Evolutionary conservation across 2,329 filamentous ascomycete species (phyloP).

Genomic region (Alternaria gaisen): DNA sequence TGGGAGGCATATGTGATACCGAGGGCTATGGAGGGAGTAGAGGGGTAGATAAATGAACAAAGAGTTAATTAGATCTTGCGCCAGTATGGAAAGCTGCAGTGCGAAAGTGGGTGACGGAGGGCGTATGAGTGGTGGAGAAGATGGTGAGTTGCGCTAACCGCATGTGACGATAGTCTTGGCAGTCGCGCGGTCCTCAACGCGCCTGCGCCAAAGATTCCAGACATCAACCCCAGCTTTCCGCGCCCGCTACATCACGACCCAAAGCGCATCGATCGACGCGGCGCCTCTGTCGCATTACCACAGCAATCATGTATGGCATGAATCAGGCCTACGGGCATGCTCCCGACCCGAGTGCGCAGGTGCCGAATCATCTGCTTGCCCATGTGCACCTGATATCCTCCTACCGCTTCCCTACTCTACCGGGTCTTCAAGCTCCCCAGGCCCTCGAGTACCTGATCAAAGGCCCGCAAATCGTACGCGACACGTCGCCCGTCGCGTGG

Average conservation of each 20-base stretch:
- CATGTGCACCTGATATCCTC: constrained; percentile 92
- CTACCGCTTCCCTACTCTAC: constrained; percentile 78
- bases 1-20: no score
- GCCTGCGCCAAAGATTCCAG: constrained; percentile 31
- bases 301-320: constrained; percentile 45
- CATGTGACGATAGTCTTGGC: constrained; percentile 8
- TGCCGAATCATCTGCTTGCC: constrained; percentile 65
- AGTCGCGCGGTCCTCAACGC: constrained; percentile 28
- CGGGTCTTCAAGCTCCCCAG: constrained; percentile 75
- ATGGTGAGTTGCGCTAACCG: constrained; percentile 1
- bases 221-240: constrained; percentile 31
- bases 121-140: neutral
- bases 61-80: neutral
- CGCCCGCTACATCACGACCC: constrained; percentile 27
- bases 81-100: neutral
- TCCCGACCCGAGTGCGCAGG: constrained; percentile 47
- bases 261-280: constrained; percentile 22
- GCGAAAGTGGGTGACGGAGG: neutral
- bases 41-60: no score
- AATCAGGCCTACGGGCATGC: constrained; percentile 43
- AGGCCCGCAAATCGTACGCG: constrained; percentile 85
- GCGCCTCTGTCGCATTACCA: constrained; percentile 38
- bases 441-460: constrained; percentile 84
- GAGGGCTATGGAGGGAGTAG: no score
- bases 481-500: constrained; percentile 89